Evolutionary conservation across 164 flowering plant species (phyloP).

Genomic region (Magnolia sinica): DNA sequence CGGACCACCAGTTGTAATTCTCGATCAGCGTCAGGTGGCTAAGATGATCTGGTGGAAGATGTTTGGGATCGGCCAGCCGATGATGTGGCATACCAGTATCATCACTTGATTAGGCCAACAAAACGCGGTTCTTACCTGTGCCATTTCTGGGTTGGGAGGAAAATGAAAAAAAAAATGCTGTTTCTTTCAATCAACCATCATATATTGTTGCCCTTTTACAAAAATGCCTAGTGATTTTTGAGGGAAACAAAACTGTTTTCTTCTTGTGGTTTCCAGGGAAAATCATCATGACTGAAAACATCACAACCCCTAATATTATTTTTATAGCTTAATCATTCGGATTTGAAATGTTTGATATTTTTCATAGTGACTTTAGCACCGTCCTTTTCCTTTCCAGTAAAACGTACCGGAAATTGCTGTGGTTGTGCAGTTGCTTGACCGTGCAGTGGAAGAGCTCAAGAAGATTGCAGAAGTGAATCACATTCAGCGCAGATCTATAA

Average conservation of each 20-base stretch:
- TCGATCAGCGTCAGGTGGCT: not conserved
- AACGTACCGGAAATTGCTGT: not conserved
- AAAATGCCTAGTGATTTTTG: not conserved
- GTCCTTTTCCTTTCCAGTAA: not conserved
- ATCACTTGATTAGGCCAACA: not conserved
- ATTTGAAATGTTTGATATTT: not conserved
- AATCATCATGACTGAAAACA: too few relatives aligned
- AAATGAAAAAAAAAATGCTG: not conserved
- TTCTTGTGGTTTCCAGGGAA: not conserved
- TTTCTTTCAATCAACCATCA: not conserved
- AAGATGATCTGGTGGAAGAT: not conserved
- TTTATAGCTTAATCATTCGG: not conserved
- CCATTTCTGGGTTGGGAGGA: not conserved
- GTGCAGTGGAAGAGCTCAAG: constrained; percentile 88
- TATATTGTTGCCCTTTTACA: not conserved
- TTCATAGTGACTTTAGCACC: not conserved
- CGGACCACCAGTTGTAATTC: not conserved
- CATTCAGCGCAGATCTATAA: constrained; percentile 77
- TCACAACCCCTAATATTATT: too few relatives aligned
- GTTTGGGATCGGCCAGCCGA: not conserved
- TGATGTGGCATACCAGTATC: not conserved
- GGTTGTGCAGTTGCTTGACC: constrained; percentile 78
- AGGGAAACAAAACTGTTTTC: not conserved
- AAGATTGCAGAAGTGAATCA: constrained; percentile 86
- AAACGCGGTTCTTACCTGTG: not conserved